Conservation (phyloP, 805 yeast genomes). For the Candida parachauliodes region DNA sequence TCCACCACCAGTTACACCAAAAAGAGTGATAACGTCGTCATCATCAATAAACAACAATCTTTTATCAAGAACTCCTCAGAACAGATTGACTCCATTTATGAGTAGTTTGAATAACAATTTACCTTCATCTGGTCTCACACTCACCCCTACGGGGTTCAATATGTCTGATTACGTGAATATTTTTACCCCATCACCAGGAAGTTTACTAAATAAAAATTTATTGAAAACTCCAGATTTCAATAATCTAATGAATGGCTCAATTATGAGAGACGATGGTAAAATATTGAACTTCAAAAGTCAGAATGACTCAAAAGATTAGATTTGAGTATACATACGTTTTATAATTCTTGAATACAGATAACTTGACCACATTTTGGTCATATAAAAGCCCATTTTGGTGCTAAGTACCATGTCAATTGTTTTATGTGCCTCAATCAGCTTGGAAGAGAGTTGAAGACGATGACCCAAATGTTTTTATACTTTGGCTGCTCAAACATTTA, state of each 20-base stretch:
- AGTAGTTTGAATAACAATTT: conserved; percentile 22
- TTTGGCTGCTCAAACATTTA: no score
- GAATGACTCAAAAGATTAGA: conserved; percentile 3
- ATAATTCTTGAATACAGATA: no score
- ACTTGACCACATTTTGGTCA: no score
- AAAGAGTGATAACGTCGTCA: conserved; percentile 17
- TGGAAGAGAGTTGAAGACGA: no score
- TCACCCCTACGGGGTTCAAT: conserved; percentile 67
- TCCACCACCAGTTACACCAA: conserved; percentile 44
- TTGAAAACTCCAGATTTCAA: conserved; percentile 42
- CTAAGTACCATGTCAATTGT: no score
- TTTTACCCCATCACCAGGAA: conserved; percentile 67
- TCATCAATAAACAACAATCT: conserved; percentile 1
- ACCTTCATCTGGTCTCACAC: conserved; percentile 42
- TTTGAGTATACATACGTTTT: no score
- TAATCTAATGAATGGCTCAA: conserved; percentile 19
- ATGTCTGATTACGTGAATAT: conserved; percentile 80
- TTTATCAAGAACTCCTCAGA: conserved; percentile 36
- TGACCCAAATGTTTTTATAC: no score
- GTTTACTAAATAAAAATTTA: conserved; percentile 21
- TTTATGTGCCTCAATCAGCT: no score
- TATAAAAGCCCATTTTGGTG: no score
- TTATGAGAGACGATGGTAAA: conserved; percentile 34
- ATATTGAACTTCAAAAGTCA: conserved; percentile 38
- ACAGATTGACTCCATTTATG: conserved; percentile 38